A percentile compares a stretch with the other conserved stretches of the same genome.
phyloP scores from a whole-genome alignment of 1,284 basidiomycete species.

The Xerocomus minutiporus region DNA sequence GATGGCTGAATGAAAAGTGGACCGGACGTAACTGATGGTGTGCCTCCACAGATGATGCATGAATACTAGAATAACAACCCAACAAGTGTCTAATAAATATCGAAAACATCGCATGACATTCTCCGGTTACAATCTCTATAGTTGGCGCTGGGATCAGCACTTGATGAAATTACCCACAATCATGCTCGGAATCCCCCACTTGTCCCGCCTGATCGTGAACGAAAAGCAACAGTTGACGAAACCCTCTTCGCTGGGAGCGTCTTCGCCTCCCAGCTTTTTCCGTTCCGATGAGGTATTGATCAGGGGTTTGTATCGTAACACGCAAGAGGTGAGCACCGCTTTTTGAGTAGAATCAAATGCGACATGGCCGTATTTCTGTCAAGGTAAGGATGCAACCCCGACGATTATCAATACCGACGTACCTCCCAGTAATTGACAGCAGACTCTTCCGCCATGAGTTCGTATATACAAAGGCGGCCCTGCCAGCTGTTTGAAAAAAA shows the following conservation, averaged over 20 bases:
- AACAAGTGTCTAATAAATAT: conserved; percentile 8
- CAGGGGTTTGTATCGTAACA: conserved; percentile 74
- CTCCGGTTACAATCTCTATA: background rate
- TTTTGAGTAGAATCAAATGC: conserved; percentile 87
- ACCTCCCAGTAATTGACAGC: conserved; percentile 99
- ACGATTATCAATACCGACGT: conserved; percentile 13
- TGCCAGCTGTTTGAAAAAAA: conserved; percentile 25
- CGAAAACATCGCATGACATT: background rate
- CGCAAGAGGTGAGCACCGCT: conserved; percentile 91
- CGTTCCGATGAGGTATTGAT: conserved; percentile 32
- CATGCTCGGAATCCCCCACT: conserved; percentile 89
- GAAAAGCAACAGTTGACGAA: conserved; percentile 93
- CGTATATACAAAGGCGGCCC: conserved; percentile 94
- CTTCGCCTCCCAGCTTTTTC: conserved; percentile 21
- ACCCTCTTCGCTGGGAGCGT: conserved; percentile 49
- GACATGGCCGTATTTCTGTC: conserved; percentile 88
- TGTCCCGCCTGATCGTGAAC: conserved; percentile 90
- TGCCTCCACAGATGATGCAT: conserved; percentile 2
- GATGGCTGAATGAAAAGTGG: conserved; percentile 32
- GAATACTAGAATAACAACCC: conserved; percentile 12
- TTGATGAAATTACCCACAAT: conserved; percentile 85
- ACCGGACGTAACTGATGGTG: background rate
- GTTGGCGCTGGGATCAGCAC: conserved; percentile 34
- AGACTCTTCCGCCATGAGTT: conserved; percentile 93
- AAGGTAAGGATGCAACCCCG: background rate